phyloP scores from a whole-genome alignment of 176 grass and related monocot species.

The Oryza nivara region DNA sequence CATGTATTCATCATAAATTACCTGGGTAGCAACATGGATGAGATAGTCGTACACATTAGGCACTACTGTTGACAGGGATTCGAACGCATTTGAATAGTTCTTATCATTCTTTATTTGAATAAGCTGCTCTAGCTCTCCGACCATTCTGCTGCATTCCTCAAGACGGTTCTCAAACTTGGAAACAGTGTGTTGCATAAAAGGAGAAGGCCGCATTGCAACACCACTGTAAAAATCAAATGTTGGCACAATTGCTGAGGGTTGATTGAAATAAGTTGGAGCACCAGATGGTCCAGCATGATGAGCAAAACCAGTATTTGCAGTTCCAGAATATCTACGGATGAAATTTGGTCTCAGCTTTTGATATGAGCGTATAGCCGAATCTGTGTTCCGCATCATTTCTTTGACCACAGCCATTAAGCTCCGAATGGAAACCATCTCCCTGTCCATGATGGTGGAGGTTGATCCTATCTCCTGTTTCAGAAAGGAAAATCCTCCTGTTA shows the following conservation, averaged over 20 bases:
- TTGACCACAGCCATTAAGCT: slow-evolving; percentile 51
- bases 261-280: slow-evolving; percentile 38
- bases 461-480: slow-evolving; percentile 58
- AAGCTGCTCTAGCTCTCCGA: slow-evolving; percentile 77
- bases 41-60: slow-evolving; percentile 83
- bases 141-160: slow-evolving; percentile 63
- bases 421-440: slow-evolving; percentile 61
- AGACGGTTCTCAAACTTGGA: slow-evolving; percentile 71
- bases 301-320: slow-evolving; percentile 41
- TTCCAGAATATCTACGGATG: slow-evolving; percentile 38
- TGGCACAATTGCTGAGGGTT: slow-evolving; percentile 37
- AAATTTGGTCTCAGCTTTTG: slow-evolving; percentile 58
- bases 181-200: slow-evolving; percentile 62
- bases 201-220: slow-evolving; percentile 65
- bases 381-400: slow-evolving; percentile 57
- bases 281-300: slow-evolving; percentile 18
- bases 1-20: slow-evolving; percentile 24
- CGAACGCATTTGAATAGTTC: slow-evolving; percentile 46
- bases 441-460: slow-evolving; percentile 60
- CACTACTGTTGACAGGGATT: slow-evolving; percentile 73
- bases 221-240: slow-evolving; percentile 55
- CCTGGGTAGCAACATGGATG: slow-evolving; percentile 90
- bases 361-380: slow-evolving; percentile 70
- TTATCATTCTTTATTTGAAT: slow-evolving; percentile 60
- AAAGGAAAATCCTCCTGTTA: slow-evolving; percentile 23